Evolutionary conservation across 2,329 filamentous ascomycete genomes (phyloP), one percentile per base, ranked within the genome.

Genomic region (Xylariales sp.): DNA sequence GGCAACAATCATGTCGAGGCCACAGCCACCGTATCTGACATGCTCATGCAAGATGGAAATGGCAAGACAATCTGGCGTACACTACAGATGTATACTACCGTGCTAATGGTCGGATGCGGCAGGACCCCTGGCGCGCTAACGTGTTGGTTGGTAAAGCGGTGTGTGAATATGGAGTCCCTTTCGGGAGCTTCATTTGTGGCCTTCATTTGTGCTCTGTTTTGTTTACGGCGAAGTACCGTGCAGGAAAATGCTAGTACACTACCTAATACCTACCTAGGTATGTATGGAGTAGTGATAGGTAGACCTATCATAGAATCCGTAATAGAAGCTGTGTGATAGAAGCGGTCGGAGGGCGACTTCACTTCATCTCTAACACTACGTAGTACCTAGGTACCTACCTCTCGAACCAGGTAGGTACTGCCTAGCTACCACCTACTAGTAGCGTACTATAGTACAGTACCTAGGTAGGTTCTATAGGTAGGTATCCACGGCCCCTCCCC

Each of bases 121-220:
- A 71, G 30, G 60, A 68, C 71, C 71, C 74, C 67, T 71, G 73
- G 62, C 55, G 6, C 57, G 36, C 67, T 39, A 62, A 60, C 59
- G 41, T 16, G 62, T 64, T 64, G 32, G 59, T 50, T 52, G 64
- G 69, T 69, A 70, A 61, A 64, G 72, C 73, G 73, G 72, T 75
- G 73, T 75, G 72, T 65, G 57, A 63, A 45, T 16, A 53, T 52
- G 55, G 49, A 14, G 48, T 14, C 16, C 23, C 23, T 39, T 39
- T 48, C 43, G 6, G 46, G 18, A 61, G 57, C 59, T 61, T 67
- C 34, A 30, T 43, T 54, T 68, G 23, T 23, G 2, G 23, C 23
- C 23, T 23, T 23, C 23, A 23, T 23, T 23, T 23, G 2, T 23
- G 23, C 23, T 23, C 23, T 23, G 23, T 23, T 23, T 23, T 23